Base-by-base conservation (phyloP, 805 yeast species). In the Metschnikowia dekortorum region DNA sequence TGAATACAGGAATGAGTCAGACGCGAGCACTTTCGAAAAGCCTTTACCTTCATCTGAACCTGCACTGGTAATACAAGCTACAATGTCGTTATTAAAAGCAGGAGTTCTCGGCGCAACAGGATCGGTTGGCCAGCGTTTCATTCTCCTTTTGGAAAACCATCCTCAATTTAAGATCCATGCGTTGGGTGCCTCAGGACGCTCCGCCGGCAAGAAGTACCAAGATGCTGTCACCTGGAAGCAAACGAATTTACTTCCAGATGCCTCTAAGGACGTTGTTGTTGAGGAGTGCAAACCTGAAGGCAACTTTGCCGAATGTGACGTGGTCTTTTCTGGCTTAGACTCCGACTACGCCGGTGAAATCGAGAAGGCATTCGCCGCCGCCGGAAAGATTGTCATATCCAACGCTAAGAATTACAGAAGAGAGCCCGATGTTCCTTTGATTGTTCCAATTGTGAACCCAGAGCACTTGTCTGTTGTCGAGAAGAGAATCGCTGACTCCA, bases 41-140 rank as follows among this genome's bases (percentile, higher is more conserved):
- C 34, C 9, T 30, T 28, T 22, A 22, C 5, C 22, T 22, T 18
- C 36, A 32, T 5, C 30, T 22, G 11, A 30, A 32, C 36, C 32
- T 14, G 14, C 8, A 14, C 31, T 18, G 28, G 13, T n/a, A 11
- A 14, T 37, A 32, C 16, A 18, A 9, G 14, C 47, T 30, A 51
- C 16, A 31, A 68, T 67, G 72, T 61, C 49, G 31, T 50, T 64
- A 38, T 76, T 67, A 54, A 80, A 79, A 67, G 85, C 83, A 22
- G 99, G 99, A 75, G 97, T 94, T 60, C 77, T 92, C 54, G 99
- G 99, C 46, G 98, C 98, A 58, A 92, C 99, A 10, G 99, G 99
- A 47, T 84, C 96, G 39, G 99, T 94, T 36, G 99, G 99, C 50
- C 99, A 94, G 71, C 81, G 98, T 60, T 94, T 94, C 67, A 91